Percentiles rank a stretch among this genome's conserved stretches.
Evolutionary conservation across 2,329 filamentous ascomycete species (phyloP).

Genomic region (Aspergillus cejpii): DNA sequence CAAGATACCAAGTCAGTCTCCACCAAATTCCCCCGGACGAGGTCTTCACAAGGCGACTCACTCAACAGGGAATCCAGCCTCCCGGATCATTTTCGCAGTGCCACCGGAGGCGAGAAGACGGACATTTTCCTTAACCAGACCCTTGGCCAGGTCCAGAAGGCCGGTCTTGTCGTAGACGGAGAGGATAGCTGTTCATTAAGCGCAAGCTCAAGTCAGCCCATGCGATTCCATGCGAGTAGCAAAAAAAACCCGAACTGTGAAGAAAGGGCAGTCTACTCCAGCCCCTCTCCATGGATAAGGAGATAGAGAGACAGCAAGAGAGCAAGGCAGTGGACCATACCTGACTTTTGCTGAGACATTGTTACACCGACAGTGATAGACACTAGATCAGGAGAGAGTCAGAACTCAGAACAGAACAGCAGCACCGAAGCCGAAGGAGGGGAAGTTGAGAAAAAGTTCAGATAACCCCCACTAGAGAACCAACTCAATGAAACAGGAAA

Average conservation of each 20-base stretch:
- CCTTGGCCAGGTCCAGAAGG: slow-evolving; percentile 84
- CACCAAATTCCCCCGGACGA: slow-evolving; percentile 1
- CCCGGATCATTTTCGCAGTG: slow-evolving; percentile 91
- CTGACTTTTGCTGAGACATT: slow-evolving; percentile 40
- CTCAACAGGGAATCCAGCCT: slow-evolving; percentile 93
- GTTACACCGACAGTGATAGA: slow-evolving; percentile 19
- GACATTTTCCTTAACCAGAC: slow-evolving; percentile 80
- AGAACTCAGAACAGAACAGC: slow-evolving; percentile 9
- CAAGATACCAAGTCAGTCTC: slow-evolving; percentile 2
- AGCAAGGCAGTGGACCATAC: slow-evolving; percentile 21
- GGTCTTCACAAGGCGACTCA: slow-evolving; percentile 44
- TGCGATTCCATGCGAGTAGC: slow-evolving; percentile 7
- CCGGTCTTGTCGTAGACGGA: slow-evolving; percentile 99
- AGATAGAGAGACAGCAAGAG: slow-evolving; percentile 12
- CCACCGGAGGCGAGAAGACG: slow-evolving; percentile 91
- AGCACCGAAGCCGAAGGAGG: neutral
- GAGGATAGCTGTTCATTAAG: slow-evolving; percentile 61
- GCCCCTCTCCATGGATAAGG: slow-evolving; percentile 9
- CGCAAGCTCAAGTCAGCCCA: slow-evolving; percentile 11
- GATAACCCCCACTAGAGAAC: neutral
- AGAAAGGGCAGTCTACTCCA: slow-evolving; percentile 9
- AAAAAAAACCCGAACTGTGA: slow-evolving; percentile 13
- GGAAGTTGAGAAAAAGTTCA: slow-evolving; percentile 11
- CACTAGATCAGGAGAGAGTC: slow-evolving; percentile 17
- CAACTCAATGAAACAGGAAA: too few species aligned